These are phyloP conservation scores for Clitopilus hobsonii DNA, from an alignment of 768 basidiomycete species.

Conservation along the genomic window DNA sequence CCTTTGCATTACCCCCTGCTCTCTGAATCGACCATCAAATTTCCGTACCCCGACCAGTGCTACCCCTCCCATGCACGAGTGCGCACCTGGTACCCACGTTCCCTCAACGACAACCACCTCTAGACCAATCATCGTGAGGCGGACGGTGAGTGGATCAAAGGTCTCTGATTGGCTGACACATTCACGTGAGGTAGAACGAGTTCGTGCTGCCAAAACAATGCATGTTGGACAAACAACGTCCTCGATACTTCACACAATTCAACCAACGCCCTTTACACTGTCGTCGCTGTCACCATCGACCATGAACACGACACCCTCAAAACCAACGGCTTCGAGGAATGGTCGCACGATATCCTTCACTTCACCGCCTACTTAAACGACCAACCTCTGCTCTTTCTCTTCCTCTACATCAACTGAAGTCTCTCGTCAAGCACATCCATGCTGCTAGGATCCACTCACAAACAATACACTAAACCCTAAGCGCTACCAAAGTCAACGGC, in stretches of 20 bases:
- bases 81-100: no score
- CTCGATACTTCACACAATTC: neutral
- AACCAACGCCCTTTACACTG: neutral
- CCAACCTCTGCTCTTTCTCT: neutral
- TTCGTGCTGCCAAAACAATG: neutral
- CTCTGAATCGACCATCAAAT: no score
- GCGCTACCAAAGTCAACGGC: slow-evolving; percentile 6
- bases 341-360: neutral
- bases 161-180: neutral
- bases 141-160: neutral
- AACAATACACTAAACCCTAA: slow-evolving; percentile 55
- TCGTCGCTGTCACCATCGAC: neutral
- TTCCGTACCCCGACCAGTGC: no score
- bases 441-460: slow-evolving; percentile 33
- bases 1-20: no score
- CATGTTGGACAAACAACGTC: neutral
- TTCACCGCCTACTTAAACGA: neutral
- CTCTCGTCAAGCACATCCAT: neutral
- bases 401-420: neutral
- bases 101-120: no score
- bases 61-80: no score
- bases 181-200: neutral
- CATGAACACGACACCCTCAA: neutral
- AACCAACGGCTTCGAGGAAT: neutral
- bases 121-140: no score